Conservation (phyloP, 1,284 basidiomycete genomes). For the Ganoderma leucocontextum region DNA sequence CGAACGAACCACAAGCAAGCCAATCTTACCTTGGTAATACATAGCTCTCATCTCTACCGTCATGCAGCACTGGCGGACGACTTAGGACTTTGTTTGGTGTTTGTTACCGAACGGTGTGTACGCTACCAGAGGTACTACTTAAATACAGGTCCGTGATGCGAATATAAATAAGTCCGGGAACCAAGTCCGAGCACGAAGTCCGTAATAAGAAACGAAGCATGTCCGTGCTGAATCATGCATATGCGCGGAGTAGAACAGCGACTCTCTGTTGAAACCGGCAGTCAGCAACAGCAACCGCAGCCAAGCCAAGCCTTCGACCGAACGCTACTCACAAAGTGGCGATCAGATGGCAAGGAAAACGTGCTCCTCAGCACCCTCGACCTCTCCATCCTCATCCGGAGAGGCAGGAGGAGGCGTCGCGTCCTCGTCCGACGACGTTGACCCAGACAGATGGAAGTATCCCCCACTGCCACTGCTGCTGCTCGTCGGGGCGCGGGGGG, state of each 20-base stretch:
- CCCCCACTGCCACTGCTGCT: background rate
- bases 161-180: background rate
- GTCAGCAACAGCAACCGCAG: background rate
- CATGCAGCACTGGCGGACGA: no score
- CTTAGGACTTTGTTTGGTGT: background rate
- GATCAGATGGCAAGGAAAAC: background rate
- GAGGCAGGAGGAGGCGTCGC: no score
- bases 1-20: no score
- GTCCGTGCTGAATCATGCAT: background rate
- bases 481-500: background rate
- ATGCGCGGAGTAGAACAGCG: no score
- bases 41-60: background rate
- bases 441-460: background rate
- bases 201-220: background rate
- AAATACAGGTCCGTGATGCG: background rate
- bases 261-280: background rate
- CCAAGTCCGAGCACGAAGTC: background rate
- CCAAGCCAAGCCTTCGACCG: no score
- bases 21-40: background rate
- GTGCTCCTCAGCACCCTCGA: background rate
- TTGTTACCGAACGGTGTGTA: background rate
- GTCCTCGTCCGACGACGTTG: background rate
- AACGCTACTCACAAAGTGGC: background rate
- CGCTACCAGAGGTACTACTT: slow-evolving; percentile 2
- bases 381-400: background rate